Evolutionary conservation across 2,329 filamentous ascomycete genomes (phyloP).

Genomic region (Tolypocladium ovalisporum): DNA sequence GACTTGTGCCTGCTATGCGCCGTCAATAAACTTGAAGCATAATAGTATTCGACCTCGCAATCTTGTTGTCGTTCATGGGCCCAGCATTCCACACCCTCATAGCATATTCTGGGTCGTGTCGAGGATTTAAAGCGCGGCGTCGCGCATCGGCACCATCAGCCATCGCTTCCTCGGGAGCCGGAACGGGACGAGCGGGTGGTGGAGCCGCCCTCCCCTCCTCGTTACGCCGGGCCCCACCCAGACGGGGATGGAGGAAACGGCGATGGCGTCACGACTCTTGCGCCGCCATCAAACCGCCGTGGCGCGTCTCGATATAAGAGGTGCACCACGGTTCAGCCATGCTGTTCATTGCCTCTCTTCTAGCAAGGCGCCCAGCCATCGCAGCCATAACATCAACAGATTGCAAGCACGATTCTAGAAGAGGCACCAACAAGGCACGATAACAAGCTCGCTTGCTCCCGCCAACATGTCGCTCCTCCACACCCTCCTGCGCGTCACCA

Average conservation of each 20-base stretch:
- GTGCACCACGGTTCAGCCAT: not conserved
- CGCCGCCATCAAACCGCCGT: not conserved
- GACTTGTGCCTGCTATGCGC: not conserved
- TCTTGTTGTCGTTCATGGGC: no score
- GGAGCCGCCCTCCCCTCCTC: not conserved
- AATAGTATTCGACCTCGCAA: no score
- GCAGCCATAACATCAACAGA: not conserved
- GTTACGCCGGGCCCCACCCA: not conserved
- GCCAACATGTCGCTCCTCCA: constrained; percentile 24
- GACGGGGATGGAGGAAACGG: not conserved
- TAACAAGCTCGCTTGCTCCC: no score
- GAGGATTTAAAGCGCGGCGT: not conserved
- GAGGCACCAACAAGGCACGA: no score
- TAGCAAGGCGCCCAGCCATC: not conserved
- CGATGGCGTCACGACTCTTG: not conserved
- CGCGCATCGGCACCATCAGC: not conserved
- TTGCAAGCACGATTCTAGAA: no score
- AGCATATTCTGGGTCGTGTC: not conserved
- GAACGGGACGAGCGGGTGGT: not conserved
- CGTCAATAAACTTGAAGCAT: not conserved
- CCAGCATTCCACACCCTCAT: not conserved
- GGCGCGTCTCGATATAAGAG: not conserved
- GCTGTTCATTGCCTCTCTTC: not conserved
- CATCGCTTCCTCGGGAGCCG: not conserved
- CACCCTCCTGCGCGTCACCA: constrained; percentile 45